A percentile compares a stretch with the other conserved stretches of the same genome.
Evolutionary conservation across 805 yeast species (phyloP).

Genomic region (Dipodascopsis uninucleata): DNA sequence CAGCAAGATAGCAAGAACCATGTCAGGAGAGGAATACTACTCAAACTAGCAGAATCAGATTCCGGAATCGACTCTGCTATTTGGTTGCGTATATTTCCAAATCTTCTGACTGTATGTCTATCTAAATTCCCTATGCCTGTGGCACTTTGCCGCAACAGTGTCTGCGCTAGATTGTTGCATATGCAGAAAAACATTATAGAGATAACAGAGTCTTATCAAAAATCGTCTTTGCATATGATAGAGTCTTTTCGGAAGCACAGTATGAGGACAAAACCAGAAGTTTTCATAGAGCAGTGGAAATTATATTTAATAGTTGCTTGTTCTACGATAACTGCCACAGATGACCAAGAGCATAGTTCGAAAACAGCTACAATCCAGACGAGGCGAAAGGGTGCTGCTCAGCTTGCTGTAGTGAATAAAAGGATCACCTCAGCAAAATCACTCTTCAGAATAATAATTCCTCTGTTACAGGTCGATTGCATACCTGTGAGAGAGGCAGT

Average conservation of each 20-base stretch:
- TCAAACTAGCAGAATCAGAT: constrained; percentile 80
- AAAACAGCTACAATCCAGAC: constrained; percentile 55
- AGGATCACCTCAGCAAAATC: constrained; percentile 83
- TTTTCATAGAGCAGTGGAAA: constrained; percentile 81
- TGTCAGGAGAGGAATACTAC: constrained; percentile 53
- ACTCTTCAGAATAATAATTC: constrained; percentile 81
- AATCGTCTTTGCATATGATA: constrained; percentile 13
- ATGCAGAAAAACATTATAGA: constrained; percentile 45
- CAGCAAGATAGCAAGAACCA: constrained; percentile 40
- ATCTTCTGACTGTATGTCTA: constrained; percentile 64
- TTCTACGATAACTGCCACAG: constrained; percentile 82
- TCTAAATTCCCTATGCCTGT: constrained; percentile 86
- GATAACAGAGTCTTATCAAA: constrained; percentile 29
- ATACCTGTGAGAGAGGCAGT: constrained; percentile 75
- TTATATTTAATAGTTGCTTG: constrained; percentile 87
- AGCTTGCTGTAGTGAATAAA: constrained; percentile 46
- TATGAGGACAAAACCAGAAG: constrained; percentile 50
- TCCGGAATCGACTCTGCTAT: constrained; percentile 93
- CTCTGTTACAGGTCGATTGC: constrained; percentile 69
- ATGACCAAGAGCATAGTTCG: constrained; percentile 64
- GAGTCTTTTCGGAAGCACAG: constrained; percentile 30
- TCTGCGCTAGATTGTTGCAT: constrained; percentile 83
- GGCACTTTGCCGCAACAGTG: constrained; percentile 86
- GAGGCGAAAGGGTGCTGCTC: constrained; percentile 14
- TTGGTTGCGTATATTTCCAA: constrained; percentile 91